Evolutionary conservation across 2,329 filamentous ascomycete species (phyloP).

Genomic region (Aschersonia sp.): DNA sequence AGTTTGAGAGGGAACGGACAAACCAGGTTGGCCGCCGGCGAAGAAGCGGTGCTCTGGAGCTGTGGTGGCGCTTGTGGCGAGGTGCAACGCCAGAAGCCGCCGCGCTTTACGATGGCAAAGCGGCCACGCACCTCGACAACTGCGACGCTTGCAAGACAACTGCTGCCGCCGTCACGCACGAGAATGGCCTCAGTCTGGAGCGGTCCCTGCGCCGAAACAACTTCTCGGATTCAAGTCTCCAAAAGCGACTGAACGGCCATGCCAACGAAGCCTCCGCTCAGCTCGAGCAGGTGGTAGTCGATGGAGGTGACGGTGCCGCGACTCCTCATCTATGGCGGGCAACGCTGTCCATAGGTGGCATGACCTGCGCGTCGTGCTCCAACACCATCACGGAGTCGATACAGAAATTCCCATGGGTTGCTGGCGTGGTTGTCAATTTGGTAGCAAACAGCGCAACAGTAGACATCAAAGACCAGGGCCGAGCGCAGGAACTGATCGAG

Average conservation of each 20-base stretch:
- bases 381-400: constrained; percentile 48
- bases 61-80: constrained; percentile 18
- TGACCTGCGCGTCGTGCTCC: constrained; percentile 59
- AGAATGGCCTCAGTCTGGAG: constrained; percentile 2
- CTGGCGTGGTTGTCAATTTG: constrained; percentile 45
- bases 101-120: constrained; percentile 10
- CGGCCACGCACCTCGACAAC: constrained; percentile 20
- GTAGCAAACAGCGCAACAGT: constrained; percentile 53
- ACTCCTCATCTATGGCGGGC: constrained; percentile 26
- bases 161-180: constrained; percentile 4
- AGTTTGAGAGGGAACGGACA: constrained; percentile 8
- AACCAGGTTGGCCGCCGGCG: constrained; percentile 9
- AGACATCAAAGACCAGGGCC: constrained; percentile 28
- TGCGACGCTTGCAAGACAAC: constrained; percentile 20
- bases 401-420: constrained; percentile 39
- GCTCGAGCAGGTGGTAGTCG: constrained; percentile 12
- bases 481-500: constrained; percentile 21
- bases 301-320: constrained; percentile 4
- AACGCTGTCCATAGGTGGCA: constrained; percentile 49
- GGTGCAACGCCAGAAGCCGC: constrained; percentile 5
- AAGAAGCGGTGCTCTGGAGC: constrained; percentile 10
- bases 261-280: constrained; percentile 4
- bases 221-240: constrained; percentile 3
- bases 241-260: constrained; percentile 1
- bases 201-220: constrained; percentile 1